These are phyloP conservation scores for Vitis rupestris DNA, from an alignment of 164 flowering plant species.

Conservation along the genomic window DNA sequence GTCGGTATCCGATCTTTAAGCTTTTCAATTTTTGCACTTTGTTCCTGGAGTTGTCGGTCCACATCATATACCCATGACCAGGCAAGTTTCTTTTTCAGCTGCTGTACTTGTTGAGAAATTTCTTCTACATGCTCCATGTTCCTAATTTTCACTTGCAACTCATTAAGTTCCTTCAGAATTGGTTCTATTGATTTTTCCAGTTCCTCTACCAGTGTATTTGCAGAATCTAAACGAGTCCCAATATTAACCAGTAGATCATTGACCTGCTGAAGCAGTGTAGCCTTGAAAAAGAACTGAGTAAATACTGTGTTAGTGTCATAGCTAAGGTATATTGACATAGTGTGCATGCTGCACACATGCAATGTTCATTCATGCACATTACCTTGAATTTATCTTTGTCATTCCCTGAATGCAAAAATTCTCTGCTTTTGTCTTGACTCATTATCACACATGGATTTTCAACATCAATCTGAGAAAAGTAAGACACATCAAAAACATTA, in stretches of 20 bases:
- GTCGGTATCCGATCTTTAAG: slow-evolving; percentile 69
- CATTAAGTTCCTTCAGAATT: slow-evolving; percentile 57
- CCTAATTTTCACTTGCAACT: slow-evolving; percentile 72
- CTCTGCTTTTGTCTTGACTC: slow-evolving; percentile 99
- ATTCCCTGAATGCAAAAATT: slow-evolving; percentile 96
- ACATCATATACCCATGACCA: slow-evolving; percentile 88
- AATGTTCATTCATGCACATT: neutral
- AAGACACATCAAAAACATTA: slow-evolving; percentile 4
- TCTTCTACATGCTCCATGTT: slow-evolving; percentile 88
- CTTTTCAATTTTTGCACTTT: slow-evolving; percentile 50
- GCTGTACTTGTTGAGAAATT: slow-evolving; percentile 62
- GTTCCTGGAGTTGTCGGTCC: slow-evolving; percentile 55
- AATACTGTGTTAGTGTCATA: slow-evolving; percentile 12
- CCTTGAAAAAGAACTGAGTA: slow-evolving; percentile 90
- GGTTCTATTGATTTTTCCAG: slow-evolving; percentile 72
- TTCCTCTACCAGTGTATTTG: slow-evolving; percentile 51
- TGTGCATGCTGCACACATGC: too few species aligned
- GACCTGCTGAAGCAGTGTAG: slow-evolving; percentile 93
- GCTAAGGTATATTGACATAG: too few species aligned
- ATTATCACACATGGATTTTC: slow-evolving; percentile 98
- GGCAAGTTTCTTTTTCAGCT: slow-evolving; percentile 74
- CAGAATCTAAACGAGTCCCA: slow-evolving; percentile 37
- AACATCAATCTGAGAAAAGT: slow-evolving; percentile 83
- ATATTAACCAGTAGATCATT: slow-evolving; percentile 61
- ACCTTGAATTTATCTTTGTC: slow-evolving; percentile 96